These are phyloP conservation scores for Colletotrichum sp. DNA, from an alignment of 2,329 filamentous ascomycete species.

Conservation along the genomic window DNA sequence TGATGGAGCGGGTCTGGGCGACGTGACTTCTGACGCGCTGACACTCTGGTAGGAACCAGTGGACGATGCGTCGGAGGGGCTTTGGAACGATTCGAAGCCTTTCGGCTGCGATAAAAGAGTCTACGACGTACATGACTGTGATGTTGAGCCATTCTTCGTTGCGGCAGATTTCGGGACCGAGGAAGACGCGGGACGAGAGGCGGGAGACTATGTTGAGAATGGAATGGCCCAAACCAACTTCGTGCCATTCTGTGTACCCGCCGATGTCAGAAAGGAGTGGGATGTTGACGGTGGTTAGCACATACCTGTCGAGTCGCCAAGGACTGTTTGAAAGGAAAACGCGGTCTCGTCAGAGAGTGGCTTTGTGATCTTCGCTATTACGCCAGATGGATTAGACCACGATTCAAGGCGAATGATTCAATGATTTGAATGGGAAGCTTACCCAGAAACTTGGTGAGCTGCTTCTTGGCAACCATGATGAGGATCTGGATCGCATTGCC, in stretches of 20 bases:
- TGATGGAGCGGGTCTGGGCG: not conserved
- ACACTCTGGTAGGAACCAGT: not conserved
- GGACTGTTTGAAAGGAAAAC: not conserved
- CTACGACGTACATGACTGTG: not conserved
- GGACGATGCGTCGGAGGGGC: not conserved
- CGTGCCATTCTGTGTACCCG: not conserved
- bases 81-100: not conserved
- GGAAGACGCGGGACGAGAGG: not conserved
- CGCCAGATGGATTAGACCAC: not conserved
- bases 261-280: not conserved
- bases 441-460: not conserved
- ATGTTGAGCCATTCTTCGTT: not conserved
- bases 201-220: not conserved
- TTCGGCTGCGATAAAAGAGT: not conserved
- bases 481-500: not conserved
- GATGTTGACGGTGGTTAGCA: not conserved
- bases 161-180: not conserved
- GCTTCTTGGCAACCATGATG: not conserved
- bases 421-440: not conserved
- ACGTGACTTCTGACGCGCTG: not conserved
- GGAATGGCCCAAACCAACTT: rapidly evolving
- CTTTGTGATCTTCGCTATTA: not conserved
- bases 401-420: rapidly evolving
- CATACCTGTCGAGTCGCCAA: not conserved
- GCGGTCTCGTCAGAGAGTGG: not conserved